Evolutionary conservation across 345 rosid species (phyloP).

Genomic region (Euphorbia pulcherrima): DNA sequence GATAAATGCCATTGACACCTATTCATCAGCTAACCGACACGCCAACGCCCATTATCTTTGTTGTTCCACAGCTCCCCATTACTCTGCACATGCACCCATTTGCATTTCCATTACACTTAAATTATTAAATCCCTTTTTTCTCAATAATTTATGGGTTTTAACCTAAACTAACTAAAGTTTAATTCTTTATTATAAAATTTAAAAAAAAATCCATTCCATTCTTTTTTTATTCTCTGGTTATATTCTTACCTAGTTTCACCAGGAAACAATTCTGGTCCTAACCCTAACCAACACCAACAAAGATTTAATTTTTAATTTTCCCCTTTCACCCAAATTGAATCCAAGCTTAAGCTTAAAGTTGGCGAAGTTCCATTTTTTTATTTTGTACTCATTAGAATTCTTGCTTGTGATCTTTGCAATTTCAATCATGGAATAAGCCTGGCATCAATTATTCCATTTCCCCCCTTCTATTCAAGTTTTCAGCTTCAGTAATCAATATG

Average conservation of each 20-base stretch:
- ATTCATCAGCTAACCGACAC: constrained; percentile 38
- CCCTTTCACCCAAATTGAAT: not conserved
- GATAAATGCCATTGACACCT: constrained; percentile 27
- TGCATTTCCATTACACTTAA: not conserved
- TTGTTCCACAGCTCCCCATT: constrained; percentile 24
- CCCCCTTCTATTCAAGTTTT: constrained; percentile 12
- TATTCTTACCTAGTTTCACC: constrained; percentile 15
- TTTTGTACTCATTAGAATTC: constrained; percentile 11
- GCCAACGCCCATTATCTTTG: constrained; percentile 25
- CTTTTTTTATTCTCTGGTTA: constrained; percentile 6
- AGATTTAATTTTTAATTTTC: not conserved
- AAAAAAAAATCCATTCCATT: not conserved
- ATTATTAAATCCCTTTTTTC: not conserved
- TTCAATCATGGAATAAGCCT: constrained; percentile 25
- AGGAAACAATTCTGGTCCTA: constrained; percentile 15
- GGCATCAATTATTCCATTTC: constrained; percentile 24
- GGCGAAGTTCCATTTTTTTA: constrained; percentile 12
- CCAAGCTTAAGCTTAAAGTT: constrained; percentile 18
- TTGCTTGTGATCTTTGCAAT: constrained; percentile 10
- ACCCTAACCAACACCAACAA: not conserved
- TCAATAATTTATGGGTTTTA: not conserved
- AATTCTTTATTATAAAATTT: not conserved
- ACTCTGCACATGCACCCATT: constrained; percentile 39
- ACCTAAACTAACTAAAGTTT: not conserved
- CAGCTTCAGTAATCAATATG: constrained; percentile 17